Conservation (phyloP, 441 rosid genomes). For the Gossypium schwendimanii region DNA sequence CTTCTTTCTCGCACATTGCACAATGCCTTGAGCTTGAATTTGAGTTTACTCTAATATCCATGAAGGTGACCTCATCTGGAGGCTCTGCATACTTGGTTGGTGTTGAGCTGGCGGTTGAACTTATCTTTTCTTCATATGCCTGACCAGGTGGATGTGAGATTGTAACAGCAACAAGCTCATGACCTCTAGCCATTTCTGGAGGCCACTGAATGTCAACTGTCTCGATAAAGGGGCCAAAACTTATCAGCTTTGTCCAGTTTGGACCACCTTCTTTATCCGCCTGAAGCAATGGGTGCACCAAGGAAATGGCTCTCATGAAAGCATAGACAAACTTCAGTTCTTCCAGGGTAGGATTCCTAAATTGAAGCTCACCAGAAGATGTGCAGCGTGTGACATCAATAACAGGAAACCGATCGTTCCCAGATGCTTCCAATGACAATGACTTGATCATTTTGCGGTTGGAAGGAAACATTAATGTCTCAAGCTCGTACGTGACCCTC, state of each 20-base stretch:
- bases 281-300: conserved; percentile 58
- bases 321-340: conserved; percentile 65
- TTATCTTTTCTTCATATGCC: conserved; percentile 44
- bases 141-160: conserved; percentile 56
- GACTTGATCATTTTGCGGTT: conserved; percentile 54
- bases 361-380: conserved; percentile 41
- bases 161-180: conserved; percentile 62
- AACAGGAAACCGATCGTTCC: conserved; percentile 51
- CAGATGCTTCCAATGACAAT: conserved; percentile 47
- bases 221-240: conserved; percentile 59
- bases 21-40: conserved; percentile 29
- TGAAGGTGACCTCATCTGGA: conserved; percentile 25
- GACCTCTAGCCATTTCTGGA: conserved; percentile 43
- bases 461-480: conserved; percentile 48
- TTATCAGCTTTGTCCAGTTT: conserved; percentile 34
- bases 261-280: conserved; percentile 44
- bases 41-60: conserved; percentile 26
- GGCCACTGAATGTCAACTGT: conserved; percentile 77
- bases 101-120: conserved; percentile 35
- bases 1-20: conserved; percentile 36
- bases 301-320: conserved; percentile 48
- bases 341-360: conserved; percentile 54
- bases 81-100: conserved; percentile 40
- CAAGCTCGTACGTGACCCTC: conserved; percentile 48
- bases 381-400: conserved; percentile 51